A percentile compares a stretch with the other conserved stretches of the same genome.
phyloP scores from a whole-genome alignment of 768 basidiomycete genomes.

The Tricholoma sp. region DNA sequence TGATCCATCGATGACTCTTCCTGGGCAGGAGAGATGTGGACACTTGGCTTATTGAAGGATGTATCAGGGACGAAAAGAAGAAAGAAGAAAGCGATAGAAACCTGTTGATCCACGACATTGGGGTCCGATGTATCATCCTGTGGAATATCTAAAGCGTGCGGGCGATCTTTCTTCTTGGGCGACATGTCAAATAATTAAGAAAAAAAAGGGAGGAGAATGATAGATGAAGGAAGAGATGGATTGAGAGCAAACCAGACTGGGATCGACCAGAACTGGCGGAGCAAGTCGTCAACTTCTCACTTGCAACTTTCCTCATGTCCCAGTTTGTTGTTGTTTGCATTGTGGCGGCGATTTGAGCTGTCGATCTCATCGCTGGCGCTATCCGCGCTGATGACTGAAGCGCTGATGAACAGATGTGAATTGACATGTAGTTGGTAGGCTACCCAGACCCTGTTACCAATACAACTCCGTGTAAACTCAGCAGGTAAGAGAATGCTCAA shows the following conservation, averaged over 20 bases:
- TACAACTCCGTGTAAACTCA: no score
- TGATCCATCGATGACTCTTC: constrained; percentile 37
- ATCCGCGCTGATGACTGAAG: no score
- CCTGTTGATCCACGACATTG: constrained; percentile 10
- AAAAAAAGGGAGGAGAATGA: constrained; percentile 20
- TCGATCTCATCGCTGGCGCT: no score
- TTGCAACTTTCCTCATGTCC: constrained; percentile 28
- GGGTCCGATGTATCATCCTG: constrained; percentile 26
- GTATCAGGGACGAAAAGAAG: constrained; percentile 14
- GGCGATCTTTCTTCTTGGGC: constrained; percentile 46
- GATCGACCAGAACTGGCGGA: constrained; percentile 5
- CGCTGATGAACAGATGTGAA: no score
- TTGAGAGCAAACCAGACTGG: constrained; percentile 10
- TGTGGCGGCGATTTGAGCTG: constrained; percentile 11
- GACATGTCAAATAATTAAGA: constrained; percentile 28
- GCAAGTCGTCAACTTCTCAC: constrained; percentile 7
- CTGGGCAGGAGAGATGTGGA: constrained; percentile 37
- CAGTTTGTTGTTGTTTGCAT: constrained; percentile 32
- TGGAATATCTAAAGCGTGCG: constrained; percentile 46
- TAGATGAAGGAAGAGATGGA: constrained; percentile 19
- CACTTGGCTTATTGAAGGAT: constrained; percentile 11
- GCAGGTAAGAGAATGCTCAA: no score
- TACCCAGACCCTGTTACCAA: neutral
- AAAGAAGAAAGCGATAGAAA: constrained; percentile 17
- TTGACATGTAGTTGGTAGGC: no score